Evolutionary conservation across 2,329 filamentous ascomycete genomes (phyloP).

Genomic region (Taxawa tesnikishii): DNA sequence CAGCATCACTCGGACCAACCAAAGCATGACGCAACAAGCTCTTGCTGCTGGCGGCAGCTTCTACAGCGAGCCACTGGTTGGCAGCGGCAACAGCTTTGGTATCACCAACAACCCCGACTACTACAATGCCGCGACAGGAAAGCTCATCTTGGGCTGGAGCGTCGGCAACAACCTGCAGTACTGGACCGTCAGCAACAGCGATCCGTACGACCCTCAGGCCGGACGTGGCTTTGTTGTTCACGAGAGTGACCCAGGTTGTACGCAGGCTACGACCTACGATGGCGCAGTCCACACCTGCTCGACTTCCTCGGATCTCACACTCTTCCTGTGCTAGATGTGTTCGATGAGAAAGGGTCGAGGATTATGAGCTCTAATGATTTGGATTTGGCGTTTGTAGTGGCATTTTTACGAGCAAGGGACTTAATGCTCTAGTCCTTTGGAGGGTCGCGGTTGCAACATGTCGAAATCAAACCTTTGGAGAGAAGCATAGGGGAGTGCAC

Average conservation of each 20-base stretch:
- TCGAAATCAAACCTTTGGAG: too few relatives aligned
- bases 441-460: too few relatives aligned
- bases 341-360: too few relatives aligned
- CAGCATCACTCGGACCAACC: slow-evolving; percentile 13
- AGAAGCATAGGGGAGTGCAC: too few relatives aligned
- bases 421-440: too few relatives aligned
- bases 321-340: too few relatives aligned
- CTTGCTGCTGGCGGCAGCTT: slow-evolving; percentile 11
- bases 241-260: slow-evolving; percentile 4
- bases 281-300: slow-evolving; percentile 6
- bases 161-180: slow-evolving; percentile 11
- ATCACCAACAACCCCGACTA: slow-evolving; percentile 15
- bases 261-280: slow-evolving; percentile 3
- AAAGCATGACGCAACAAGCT: slow-evolving; percentile 8
- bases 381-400: too few relatives aligned
- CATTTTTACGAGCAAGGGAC: too few relatives aligned
- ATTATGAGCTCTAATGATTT: too few relatives aligned
- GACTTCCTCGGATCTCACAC: slow-evolving; percentile 3
- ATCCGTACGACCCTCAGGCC: slow-evolving; percentile 16
- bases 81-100: slow-evolving; percentile 17
- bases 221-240: slow-evolving; percentile 11
- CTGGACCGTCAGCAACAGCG: slow-evolving; percentile 15
- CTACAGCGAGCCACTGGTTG: slow-evolving; percentile 12
- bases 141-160: slow-evolving; percentile 15
- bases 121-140: slow-evolving; percentile 12